phyloP scores from a whole-genome alignment of 805 yeast species.

The Candida adriatica region DNA sequence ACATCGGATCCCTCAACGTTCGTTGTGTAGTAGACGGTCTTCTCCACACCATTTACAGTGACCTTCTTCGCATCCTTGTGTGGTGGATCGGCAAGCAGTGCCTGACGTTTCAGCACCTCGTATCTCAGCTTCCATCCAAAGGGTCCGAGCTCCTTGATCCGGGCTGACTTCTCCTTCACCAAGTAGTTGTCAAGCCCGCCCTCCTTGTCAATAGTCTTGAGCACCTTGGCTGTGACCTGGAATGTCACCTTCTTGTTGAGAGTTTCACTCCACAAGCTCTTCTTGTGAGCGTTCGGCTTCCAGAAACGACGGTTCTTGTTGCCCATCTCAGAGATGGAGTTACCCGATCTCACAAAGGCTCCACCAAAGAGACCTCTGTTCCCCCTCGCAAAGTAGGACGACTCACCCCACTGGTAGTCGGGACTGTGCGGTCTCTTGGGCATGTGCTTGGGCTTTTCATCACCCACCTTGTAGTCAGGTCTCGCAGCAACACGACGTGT shows the following conservation, averaged over 20 bases:
- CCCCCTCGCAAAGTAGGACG: constrained; percentile 72
- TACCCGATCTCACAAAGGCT: constrained; percentile 67
- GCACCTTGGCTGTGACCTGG: constrained; percentile 69
- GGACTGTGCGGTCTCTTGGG: constrained; percentile 46
- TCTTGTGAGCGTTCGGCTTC: constrained; percentile 72
- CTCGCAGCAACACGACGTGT: constrained; percentile 37
- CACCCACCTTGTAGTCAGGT: constrained; percentile 47
- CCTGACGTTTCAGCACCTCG: constrained; percentile 47
- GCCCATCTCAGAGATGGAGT: constrained; percentile 68
- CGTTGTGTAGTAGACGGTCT: constrained; percentile 42
- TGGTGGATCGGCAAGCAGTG: constrained; percentile 33
- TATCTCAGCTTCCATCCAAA: constrained; percentile 88
- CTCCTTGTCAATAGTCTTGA: constrained; percentile 82
- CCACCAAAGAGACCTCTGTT: constrained; percentile 92
- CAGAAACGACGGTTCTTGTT: constrained; percentile 72
- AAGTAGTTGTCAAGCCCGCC: constrained; percentile 93
- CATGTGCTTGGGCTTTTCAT: constrained; percentile 38
- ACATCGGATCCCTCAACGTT: constrained; percentile 29
- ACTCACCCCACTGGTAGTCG: constrained; percentile 72
- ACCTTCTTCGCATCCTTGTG: constrained; percentile 31
- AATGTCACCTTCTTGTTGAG: constrained; percentile 47
- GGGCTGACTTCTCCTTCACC: constrained; percentile 78
- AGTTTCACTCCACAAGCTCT: constrained; percentile 80
- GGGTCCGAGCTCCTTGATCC: constrained; percentile 89
- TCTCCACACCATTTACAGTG: constrained; percentile 25